A percentile compares a stretch with the other conserved stretches of the same genome.
Evolutionary conservation across 495 filamentous ascomycete genomes (phyloP).

Genomic region (Penicillium pulvis): DNA sequence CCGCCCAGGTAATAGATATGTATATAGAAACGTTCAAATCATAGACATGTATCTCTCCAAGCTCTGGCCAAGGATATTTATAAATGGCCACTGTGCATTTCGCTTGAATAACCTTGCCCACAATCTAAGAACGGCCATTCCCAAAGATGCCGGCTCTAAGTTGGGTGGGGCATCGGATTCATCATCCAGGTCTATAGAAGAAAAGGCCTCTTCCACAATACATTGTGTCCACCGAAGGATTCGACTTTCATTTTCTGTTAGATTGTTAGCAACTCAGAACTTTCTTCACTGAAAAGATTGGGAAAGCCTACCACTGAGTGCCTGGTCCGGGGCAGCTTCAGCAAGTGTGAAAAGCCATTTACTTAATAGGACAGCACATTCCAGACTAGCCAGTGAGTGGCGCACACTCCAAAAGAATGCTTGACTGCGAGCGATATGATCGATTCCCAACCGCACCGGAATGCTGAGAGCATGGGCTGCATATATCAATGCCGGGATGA

Average conservation of each 20-base stretch:
- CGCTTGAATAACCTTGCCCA: constrained; percentile 42
- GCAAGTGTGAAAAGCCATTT: constrained; percentile 50
- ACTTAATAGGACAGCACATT: constrained; percentile 50
- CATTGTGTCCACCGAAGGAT: constrained; percentile 42
- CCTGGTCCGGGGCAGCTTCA: constrained; percentile 33
- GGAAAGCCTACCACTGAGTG: constrained; percentile 32
- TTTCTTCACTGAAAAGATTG: not conserved
- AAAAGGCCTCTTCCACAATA: constrained; percentile 42
- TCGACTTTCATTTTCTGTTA: constrained; percentile 39
- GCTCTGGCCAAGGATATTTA: constrained; percentile 42
- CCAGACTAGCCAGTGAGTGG: constrained; percentile 50
- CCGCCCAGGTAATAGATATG: not conserved
- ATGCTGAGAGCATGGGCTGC: constrained; percentile 44
- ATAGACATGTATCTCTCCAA: constrained; percentile 37
- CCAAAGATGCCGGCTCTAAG: constrained; percentile 32
- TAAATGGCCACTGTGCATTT: constrained; percentile 45
- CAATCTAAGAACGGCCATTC: constrained; percentile 36
- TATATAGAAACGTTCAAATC: constrained; percentile 21
- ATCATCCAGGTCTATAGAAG: constrained; percentile 38
- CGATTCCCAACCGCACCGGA: constrained; percentile 42
- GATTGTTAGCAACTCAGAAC: not conserved
- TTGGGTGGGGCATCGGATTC: constrained; percentile 29
- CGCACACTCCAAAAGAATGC: constrained; percentile 53
- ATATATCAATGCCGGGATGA: constrained; percentile 43
- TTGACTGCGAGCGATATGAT: constrained; percentile 47